These are phyloP conservation scores for Puccinia horiana DNA, from an alignment of 1,284 basidiomycete genomes.

Conservation along the genomic window DNA sequence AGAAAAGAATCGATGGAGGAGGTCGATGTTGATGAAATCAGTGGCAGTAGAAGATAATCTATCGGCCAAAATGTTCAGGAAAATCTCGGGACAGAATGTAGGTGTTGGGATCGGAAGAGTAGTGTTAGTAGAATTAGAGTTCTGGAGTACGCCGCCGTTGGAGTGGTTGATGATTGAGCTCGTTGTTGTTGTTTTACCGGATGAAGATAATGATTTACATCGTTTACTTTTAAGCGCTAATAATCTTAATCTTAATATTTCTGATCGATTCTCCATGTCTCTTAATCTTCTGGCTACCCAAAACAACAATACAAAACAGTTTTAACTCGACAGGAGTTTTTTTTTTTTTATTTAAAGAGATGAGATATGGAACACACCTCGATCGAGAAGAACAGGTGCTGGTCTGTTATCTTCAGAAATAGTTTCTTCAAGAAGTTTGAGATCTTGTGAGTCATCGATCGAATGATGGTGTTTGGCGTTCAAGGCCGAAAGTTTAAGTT, in stretches of 20 bases:
- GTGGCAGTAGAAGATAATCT: constrained; percentile 93
- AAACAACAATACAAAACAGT: background rate
- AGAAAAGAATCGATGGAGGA: constrained; percentile 17
- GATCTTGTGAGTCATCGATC: background rate
- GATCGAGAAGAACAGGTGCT: constrained; percentile 37
- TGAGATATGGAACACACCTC: constrained; percentile 22
- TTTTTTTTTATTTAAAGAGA: background rate
- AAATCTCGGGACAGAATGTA: constrained; percentile 90
- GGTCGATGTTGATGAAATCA: constrained; percentile 80
- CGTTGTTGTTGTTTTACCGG: too few relatives aligned
- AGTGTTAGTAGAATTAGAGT: too few relatives aligned
- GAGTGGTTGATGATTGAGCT: background rate
- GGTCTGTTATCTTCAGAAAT: constrained; percentile 45
- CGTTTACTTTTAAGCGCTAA: constrained; percentile 80
- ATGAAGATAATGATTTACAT: constrained; percentile 65
- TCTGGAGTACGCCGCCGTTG: background rate
- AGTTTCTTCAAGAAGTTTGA: constrained; percentile 1
- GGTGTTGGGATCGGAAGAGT: constrained; percentile 77
- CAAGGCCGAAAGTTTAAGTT: constrained; percentile 54
- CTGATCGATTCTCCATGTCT: constrained; percentile 63
- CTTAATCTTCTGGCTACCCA: constrained; percentile 32
- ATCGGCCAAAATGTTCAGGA: constrained; percentile 93
- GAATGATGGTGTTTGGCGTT: background rate
- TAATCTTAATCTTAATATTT: constrained; percentile 79
- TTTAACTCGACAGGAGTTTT: background rate